Conservation (phyloP, 106 monocot species). For the Dendrobium officinale region DNA sequence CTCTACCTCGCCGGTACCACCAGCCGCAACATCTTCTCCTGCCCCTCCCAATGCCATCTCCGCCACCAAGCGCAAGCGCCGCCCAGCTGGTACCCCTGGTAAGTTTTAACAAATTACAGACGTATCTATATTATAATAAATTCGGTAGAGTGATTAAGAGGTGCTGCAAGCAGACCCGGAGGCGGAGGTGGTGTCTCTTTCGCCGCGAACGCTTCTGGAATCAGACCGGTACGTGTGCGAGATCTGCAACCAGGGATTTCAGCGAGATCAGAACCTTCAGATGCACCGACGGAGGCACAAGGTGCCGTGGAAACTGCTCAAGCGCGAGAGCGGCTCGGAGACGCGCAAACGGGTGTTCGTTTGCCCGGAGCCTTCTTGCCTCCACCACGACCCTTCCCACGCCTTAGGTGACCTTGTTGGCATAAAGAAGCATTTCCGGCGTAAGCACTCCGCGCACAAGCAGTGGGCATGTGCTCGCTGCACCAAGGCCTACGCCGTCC, state of each 20-base stretch:
- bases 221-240: slow-evolving; percentile 94
- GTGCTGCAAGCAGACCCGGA: slow-evolving; percentile 55
- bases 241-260: slow-evolving; percentile 95
- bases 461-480: slow-evolving; percentile 82
- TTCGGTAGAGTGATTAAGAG: background rate
- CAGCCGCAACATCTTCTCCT: slow-evolving; percentile 9
- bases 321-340: slow-evolving; percentile 41
- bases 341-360: slow-evolving; percentile 77
- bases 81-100: slow-evolving; percentile 85
- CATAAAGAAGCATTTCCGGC: slow-evolving; percentile 86
- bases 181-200: slow-evolving; percentile 86
- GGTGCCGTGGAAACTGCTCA: slow-evolving; percentile 93
- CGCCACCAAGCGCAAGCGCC: slow-evolving; percentile 43
- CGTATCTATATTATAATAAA: background rate
- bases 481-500: slow-evolving; percentile 83
- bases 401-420: slow-evolving; percentile 95
- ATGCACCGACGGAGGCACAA: slow-evolving; percentile 96
- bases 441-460: slow-evolving; percentile 71
- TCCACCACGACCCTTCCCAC: slow-evolving; percentile 83
- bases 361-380: slow-evolving; percentile 85
- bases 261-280: slow-evolving; percentile 93
- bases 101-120: background rate
- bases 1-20: slow-evolving; percentile 7
- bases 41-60: slow-evolving; percentile 7
- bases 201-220: slow-evolving; percentile 79